Conservation (phyloP, 805 yeast genomes). For the Debaryomyces hansenii region DNA sequence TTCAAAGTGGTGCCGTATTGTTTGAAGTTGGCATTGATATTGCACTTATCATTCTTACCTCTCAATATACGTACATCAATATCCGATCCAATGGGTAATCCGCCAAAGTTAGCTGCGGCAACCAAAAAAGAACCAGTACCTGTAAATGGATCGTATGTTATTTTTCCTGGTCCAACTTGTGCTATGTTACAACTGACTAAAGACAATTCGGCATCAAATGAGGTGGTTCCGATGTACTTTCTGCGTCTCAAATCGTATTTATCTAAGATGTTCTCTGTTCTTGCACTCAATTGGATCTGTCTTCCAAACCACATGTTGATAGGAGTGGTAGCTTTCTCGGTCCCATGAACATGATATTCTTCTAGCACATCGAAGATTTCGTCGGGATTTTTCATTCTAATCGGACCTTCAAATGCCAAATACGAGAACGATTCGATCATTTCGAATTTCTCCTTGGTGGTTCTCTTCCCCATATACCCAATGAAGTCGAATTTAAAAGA, state of each 20-base stretch:
- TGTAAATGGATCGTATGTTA: conserved; percentile 91
- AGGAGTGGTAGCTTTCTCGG: conserved; percentile 51
- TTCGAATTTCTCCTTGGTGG: conserved; percentile 48
- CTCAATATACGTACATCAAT: conserved; percentile 79
- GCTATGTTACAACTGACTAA: conserved; percentile 86
- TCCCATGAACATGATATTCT: conserved; percentile 55
- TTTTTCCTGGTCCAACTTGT: conserved; percentile 60
- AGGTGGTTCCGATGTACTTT: conserved; percentile 91
- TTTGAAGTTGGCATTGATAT: conserved; percentile 65
- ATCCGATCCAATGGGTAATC: conserved; percentile 80
- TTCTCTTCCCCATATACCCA: conserved; percentile 70
- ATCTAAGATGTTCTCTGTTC: conserved; percentile 67
- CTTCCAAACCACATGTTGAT: conserved; percentile 72
- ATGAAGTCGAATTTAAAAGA: conserved; percentile 82
- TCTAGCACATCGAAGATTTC: conserved; percentile 72
- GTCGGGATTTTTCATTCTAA: conserved; percentile 76
- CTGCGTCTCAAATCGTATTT: conserved; percentile 78
- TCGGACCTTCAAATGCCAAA: conserved; percentile 73
- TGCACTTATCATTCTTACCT: conserved; percentile 60
- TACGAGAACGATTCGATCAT: conserved; percentile 73
- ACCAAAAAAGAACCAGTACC: conserved; percentile 95
- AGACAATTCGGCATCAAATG: conserved; percentile 92
- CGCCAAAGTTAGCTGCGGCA: conserved; percentile 85
- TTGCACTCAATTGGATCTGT: conserved; percentile 59
- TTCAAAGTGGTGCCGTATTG: conserved; percentile 62